Evolutionary conservation across 2,329 filamentous ascomycete genomes (phyloP).

Genomic region (Hysterium pulicare): DNA sequence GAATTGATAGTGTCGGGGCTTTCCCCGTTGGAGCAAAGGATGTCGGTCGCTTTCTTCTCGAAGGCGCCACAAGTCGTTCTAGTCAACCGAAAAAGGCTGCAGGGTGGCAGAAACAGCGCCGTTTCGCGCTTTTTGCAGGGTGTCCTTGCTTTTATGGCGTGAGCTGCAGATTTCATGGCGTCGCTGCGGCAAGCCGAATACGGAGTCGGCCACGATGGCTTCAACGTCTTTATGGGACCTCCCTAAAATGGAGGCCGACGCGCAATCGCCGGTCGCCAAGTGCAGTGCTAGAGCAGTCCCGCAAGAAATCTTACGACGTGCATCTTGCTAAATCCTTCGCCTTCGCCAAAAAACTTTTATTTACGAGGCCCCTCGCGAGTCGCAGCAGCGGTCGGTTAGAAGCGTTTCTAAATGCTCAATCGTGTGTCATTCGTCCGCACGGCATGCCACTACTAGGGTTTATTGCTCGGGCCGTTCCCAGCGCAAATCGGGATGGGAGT

Average conservation of each 20-base stretch:
- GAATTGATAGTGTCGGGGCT: background rate
- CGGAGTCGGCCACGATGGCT: background rate
- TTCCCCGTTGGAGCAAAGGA: constrained; percentile 10
- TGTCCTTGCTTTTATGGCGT: background rate
- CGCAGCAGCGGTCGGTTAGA: background rate
- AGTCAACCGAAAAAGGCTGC: constrained; percentile 6
- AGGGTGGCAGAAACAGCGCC: constrained; percentile 3
- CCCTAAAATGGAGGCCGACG: background rate
- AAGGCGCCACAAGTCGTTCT: constrained; percentile 6
- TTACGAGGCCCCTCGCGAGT: background rate
- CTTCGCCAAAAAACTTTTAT: background rate
- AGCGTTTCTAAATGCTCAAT: too few relatives aligned
- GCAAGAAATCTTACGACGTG: too few relatives aligned
- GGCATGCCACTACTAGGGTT: constrained; percentile 12
- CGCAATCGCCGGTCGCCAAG: background rate
- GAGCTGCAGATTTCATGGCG: background rate
- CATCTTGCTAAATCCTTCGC: background rate
- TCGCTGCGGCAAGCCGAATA: background rate
- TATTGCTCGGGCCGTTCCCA: constrained; percentile 35
- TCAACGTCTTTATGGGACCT: constrained; percentile 1
- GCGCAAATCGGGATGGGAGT: constrained; percentile 28
- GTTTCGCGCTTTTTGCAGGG: constrained; percentile 4
- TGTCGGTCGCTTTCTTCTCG: constrained; percentile 7
- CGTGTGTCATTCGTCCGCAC: background rate
- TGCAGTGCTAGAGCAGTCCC: background rate